These are phyloP conservation scores for Leucosporidium scottii DNA, from an alignment of 768 basidiomycete species.

Conservation along the genomic window DNA sequence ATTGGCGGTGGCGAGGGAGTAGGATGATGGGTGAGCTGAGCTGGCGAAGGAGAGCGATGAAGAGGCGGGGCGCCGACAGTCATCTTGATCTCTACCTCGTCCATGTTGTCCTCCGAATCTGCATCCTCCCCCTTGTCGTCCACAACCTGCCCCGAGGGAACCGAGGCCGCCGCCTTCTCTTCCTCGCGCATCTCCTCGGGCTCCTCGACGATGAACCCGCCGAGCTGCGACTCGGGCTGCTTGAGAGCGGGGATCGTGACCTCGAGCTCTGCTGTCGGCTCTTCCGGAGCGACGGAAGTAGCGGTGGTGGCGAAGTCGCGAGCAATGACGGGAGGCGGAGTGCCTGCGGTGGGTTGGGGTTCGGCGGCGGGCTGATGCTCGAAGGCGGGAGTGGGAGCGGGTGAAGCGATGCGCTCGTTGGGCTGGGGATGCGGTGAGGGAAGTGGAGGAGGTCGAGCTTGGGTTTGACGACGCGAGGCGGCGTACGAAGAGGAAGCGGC, in stretches of 20 bases:
- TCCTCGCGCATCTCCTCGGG: too few species aligned
- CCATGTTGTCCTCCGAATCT: too few species aligned
- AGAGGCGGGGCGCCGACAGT: background rate
- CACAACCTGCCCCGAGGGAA: too few species aligned
- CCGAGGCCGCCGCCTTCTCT: too few species aligned
- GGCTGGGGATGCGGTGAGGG: background rate
- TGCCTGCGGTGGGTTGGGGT: background rate
- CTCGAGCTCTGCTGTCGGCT: background rate
- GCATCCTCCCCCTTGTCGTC: too few species aligned
- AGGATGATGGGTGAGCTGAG: too few species aligned
- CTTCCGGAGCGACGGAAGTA: background rate
- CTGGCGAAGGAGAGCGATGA: background rate
- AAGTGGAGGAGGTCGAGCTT: too few species aligned
- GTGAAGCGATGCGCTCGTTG: background rate
- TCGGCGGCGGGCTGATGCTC: background rate
- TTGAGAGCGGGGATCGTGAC: too few species aligned
- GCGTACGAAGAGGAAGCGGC: background rate
- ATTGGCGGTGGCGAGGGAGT: too few species aligned
- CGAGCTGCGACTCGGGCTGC: too few species aligned
- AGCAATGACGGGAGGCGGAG: background rate
- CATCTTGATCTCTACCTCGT: too few species aligned
- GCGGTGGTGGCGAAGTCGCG: background rate
- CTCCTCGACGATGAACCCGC: too few species aligned
- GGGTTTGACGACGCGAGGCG: background rate
- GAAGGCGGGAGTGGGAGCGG: background rate